Conservation (phyloP, 164 flowering plant genomes). For the Annona cherimola region DNA sequence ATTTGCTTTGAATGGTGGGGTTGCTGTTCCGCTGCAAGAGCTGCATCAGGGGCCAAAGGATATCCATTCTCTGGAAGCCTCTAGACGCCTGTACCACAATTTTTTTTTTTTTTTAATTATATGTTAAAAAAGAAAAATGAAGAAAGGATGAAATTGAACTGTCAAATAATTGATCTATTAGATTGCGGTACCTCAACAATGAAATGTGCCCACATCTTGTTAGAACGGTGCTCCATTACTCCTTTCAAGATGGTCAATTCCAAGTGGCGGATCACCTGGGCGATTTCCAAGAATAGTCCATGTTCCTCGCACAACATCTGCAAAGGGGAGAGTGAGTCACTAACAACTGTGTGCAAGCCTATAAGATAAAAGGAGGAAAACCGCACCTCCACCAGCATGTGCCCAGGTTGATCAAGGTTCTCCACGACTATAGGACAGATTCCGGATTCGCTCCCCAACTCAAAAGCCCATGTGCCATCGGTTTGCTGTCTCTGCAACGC, state of each 20-base stretch:
- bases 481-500: slow-evolving; percentile 19
- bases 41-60: slow-evolving; percentile 81
- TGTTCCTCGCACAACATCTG: slow-evolving; percentile 79
- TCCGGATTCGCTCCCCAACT: slow-evolving; percentile 15
- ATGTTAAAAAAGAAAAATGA: not conserved
- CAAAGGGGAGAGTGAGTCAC: too few relatives aligned
- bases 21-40: slow-evolving; percentile 41
- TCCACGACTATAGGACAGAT: slow-evolving; percentile 20
- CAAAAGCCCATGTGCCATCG: slow-evolving; percentile 41
- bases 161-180: not conserved
- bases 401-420: slow-evolving; percentile 29
- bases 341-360: not conserved
- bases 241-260: slow-evolving; percentile 72
- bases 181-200: slow-evolving; percentile 56
- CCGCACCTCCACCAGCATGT: slow-evolving; percentile 32
- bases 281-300: slow-evolving; percentile 64
- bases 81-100: slow-evolving; percentile 37
- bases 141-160: not conserved
- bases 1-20: slow-evolving; percentile 27
- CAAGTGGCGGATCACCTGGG: slow-evolving; percentile 56
- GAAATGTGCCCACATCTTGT: slow-evolving; percentile 62
- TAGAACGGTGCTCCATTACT: slow-evolving; percentile 38
- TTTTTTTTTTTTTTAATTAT: not conserved
- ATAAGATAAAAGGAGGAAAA: not conserved
- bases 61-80: slow-evolving; percentile 66